Evolutionary conservation across 176 grass and related monocot species (phyloP).

Genomic region (Metroxylon sagu): DNA sequence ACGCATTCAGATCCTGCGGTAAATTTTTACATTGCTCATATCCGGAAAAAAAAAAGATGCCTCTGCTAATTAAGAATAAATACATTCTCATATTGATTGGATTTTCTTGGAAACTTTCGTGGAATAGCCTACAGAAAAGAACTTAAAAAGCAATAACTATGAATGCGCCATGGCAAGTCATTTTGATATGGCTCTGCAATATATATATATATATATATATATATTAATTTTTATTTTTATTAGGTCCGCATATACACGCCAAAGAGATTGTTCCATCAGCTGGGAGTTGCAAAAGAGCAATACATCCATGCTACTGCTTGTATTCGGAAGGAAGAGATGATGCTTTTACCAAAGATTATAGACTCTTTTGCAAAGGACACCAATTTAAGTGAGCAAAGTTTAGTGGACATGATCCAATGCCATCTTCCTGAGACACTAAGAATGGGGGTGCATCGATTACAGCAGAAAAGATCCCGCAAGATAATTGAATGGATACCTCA

Average conservation of each 20-base stretch:
- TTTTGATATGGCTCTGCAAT: too few species aligned
- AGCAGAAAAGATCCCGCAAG: constrained; percentile 15
- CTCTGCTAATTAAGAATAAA: too few species aligned
- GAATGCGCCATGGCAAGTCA: too few species aligned
- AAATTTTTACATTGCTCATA: constrained; percentile 9
- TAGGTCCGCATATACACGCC: constrained; percentile 73
- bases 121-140: too few species aligned
- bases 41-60: too few species aligned
- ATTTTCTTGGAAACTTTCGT: too few species aligned
- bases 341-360: constrained; percentile 62
- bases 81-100: too few species aligned
- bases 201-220: too few species aligned
- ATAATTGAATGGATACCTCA: constrained; percentile 74
- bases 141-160: too few species aligned
- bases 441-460: constrained; percentile 25
- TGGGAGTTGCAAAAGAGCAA: constrained; percentile 70
- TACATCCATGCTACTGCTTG: constrained; percentile 54
- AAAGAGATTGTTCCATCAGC: constrained; percentile 50
- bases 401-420: constrained; percentile 38
- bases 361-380: constrained; percentile 55
- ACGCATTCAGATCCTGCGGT: constrained; percentile 77
- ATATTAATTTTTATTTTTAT: too few species aligned
- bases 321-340: constrained; percentile 36
- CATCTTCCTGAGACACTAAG: constrained; percentile 55
- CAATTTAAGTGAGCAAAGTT: constrained; percentile 33